A percentile compares a stretch with the other conserved stretches of the same genome.
Evolutionary conservation across 2,329 filamentous ascomycete genomes (phyloP).

Genomic region (Phialophora expanda): DNA sequence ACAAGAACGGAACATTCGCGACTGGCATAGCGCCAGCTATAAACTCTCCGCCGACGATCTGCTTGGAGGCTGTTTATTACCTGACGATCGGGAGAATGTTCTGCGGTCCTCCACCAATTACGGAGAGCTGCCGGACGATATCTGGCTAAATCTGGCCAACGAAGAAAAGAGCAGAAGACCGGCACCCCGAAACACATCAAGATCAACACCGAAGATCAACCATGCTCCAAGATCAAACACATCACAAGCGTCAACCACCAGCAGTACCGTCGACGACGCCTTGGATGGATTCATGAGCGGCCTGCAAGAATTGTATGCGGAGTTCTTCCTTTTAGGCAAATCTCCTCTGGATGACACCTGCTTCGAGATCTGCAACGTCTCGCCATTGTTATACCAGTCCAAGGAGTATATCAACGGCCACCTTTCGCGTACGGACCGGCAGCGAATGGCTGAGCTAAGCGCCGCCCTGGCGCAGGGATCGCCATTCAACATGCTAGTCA

Average conservation of each 20-base stretch:
- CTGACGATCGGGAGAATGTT: slow-evolving; percentile 22
- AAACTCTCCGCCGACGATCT: slow-evolving; percentile 38
- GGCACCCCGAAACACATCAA: slow-evolving; percentile 17
- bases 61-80: slow-evolving; percentile 36
- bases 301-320: slow-evolving; percentile 40
- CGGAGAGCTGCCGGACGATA: slow-evolving; percentile 30
- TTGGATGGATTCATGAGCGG: slow-evolving; percentile 39
- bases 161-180: slow-evolving; percentile 33
- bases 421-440: slow-evolving; percentile 38
- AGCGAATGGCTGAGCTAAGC: slow-evolving; percentile 35
- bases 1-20: slow-evolving; percentile 10
- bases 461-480: slow-evolving; percentile 31
- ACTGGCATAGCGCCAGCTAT: slow-evolving; percentile 24
- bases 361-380: slow-evolving; percentile 44
- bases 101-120: neutral
- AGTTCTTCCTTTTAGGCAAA: slow-evolving; percentile 42
- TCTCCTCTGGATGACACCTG: slow-evolving; percentile 38
- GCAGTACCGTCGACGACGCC: slow-evolving; percentile 35
- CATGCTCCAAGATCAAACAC: slow-evolving; percentile 20
- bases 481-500: slow-evolving; percentile 39
- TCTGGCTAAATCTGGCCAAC: slow-evolving; percentile 38
- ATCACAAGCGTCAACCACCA: slow-evolving; percentile 24
- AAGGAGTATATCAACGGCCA: slow-evolving; percentile 42
- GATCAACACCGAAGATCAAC: slow-evolving; percentile 23
- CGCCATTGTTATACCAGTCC: slow-evolving; percentile 37